A percentile compares a stretch with the other conserved stretches of the same genome.
phyloP scores from a whole-genome alignment of 441 rosid genomes.

The Jatropha multifida region DNA sequence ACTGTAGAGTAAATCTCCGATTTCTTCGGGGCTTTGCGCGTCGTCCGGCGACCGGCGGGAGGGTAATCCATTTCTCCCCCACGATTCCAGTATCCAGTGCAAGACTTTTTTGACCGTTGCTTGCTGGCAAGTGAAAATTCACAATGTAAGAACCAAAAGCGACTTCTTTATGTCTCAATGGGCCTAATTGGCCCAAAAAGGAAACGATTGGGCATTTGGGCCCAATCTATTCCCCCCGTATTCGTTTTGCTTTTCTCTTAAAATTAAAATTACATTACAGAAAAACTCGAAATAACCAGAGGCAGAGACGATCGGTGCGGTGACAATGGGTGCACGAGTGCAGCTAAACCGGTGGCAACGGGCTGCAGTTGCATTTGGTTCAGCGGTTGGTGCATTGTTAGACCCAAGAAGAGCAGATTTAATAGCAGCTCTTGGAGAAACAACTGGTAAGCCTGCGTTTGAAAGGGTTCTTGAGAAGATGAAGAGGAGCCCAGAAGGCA shows the following conservation, averaged over 20 bases:
- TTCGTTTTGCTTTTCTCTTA: not conserved
- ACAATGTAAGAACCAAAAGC: not conserved
- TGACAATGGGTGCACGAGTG: slow-evolving; percentile 54
- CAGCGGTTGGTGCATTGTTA: slow-evolving; percentile 78
- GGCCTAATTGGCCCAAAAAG: not conserved
- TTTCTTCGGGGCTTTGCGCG: slow-evolving; percentile 39
- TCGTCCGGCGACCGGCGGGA: slow-evolving; percentile 46
- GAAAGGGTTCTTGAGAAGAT: slow-evolving; percentile 78
- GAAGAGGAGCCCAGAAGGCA: slow-evolving; percentile 79
- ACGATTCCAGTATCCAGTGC: not conserved
- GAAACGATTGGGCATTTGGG: not conserved
- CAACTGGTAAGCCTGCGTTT: slow-evolving; percentile 87
- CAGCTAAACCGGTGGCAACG: slow-evolving; percentile 80
- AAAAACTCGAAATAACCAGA: not conserved
- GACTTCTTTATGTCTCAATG: not conserved
- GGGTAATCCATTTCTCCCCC: slow-evolving; percentile 49
- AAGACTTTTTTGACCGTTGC: not conserved
- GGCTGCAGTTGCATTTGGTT: slow-evolving; percentile 87
- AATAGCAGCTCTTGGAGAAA: slow-evolving; percentile 87
- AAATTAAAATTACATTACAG: no score
- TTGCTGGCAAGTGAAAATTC: not conserved
- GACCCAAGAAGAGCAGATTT: slow-evolving; percentile 89
- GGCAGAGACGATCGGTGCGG: slow-evolving; percentile 13
- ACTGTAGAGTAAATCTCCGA: slow-evolving; percentile 67
- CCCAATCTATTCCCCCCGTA: not conserved